Percentiles rank a stretch among this genome's conserved stretches.
Evolutionary conservation across 2,329 filamentous ascomycete genomes (phyloP).

Genomic region (Botrytis squamosa): DNA sequence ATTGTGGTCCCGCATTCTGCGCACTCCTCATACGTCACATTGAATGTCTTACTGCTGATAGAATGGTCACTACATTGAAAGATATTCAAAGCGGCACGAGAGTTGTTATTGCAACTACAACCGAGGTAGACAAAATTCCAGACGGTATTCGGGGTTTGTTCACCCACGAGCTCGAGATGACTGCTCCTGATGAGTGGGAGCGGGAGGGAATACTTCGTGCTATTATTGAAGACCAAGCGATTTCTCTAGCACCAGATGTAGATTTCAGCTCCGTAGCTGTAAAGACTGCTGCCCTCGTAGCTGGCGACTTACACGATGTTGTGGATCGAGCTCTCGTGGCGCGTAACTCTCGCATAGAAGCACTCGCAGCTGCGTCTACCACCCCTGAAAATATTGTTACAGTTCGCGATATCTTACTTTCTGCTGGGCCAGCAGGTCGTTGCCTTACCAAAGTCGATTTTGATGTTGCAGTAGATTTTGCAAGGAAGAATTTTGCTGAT

Average conservation of each 20-base stretch:
- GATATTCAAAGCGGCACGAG: slow-evolving; percentile 77
- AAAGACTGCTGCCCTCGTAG: slow-evolving; percentile 93
- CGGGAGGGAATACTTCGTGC: slow-evolving; percentile 81
- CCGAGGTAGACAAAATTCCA: slow-evolving; percentile 90
- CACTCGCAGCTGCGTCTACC: slow-evolving; percentile 56
- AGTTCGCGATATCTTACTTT: slow-evolving; percentile 79
- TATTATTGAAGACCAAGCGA: slow-evolving; percentile 72
- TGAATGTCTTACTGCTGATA: slow-evolving; percentile 85
- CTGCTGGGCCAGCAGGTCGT: slow-evolving; percentile 76
- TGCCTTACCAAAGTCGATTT: slow-evolving; percentile 83
- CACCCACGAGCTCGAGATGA: slow-evolving; percentile 93
- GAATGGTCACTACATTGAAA: slow-evolving; percentile 81
- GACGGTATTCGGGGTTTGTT: slow-evolving; percentile 88
- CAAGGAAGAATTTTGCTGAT: slow-evolving; percentile 96
- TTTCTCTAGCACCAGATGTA: slow-evolving; percentile 78
- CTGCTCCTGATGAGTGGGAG: slow-evolving; percentile 87
- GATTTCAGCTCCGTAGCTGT: slow-evolving; percentile 83
- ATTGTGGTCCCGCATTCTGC: slow-evolving; percentile 81
- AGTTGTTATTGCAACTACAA: slow-evolving; percentile 89
- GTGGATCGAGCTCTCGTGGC: slow-evolving; percentile 85
- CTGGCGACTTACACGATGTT: slow-evolving; percentile 90
- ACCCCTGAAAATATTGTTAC: slow-evolving; percentile 51
- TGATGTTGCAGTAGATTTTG: slow-evolving; percentile 89
- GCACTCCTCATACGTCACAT: slow-evolving; percentile 85
- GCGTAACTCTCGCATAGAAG: slow-evolving; percentile 71